phyloP scores from a whole-genome alignment of 2,329 filamentous ascomycete species.

The Trichoderma breve region DNA sequence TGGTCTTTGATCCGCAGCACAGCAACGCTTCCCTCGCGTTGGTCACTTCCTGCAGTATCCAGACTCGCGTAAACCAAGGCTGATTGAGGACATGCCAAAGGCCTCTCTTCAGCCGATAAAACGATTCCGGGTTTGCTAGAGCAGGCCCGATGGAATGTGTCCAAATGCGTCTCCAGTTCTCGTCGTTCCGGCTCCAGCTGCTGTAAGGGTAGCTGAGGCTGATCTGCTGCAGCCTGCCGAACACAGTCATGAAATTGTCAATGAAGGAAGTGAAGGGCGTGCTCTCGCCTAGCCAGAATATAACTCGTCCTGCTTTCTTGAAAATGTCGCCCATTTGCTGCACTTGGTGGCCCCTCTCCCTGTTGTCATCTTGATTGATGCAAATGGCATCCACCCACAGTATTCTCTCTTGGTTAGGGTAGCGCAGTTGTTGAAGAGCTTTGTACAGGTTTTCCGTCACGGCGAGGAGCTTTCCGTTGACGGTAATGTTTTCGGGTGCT shows the following conservation, averaged over 20 bases:
- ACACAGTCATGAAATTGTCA: neutral
- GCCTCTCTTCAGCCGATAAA: neutral
- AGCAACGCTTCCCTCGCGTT: neutral
- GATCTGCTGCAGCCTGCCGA: neutral
- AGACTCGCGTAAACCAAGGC: neutral
- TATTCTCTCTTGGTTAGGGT: neutral
- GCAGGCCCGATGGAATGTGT: neutral
- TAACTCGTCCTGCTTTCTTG: neutral
- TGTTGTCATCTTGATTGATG: neutral
- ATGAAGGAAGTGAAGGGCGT: neutral
- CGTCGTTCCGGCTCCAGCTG: neutral
- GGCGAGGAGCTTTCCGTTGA: neutral
- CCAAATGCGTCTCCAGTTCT: neutral
- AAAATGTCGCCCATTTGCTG: neutral
- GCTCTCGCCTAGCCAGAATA: neutral
- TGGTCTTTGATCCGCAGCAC: neutral
- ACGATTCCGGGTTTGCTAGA: neutral
- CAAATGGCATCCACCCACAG: neutral
- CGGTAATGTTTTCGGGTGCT: neutral
- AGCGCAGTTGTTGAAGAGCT: neutral
- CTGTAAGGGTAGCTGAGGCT: neutral
- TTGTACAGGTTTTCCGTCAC: neutral
- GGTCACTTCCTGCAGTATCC: conserved; percentile 4
- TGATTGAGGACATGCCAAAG: neutral
- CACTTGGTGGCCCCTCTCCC: neutral